phyloP scores from a whole-genome alignment of 148 eudicot species.

The Agrostemma githago region DNA sequence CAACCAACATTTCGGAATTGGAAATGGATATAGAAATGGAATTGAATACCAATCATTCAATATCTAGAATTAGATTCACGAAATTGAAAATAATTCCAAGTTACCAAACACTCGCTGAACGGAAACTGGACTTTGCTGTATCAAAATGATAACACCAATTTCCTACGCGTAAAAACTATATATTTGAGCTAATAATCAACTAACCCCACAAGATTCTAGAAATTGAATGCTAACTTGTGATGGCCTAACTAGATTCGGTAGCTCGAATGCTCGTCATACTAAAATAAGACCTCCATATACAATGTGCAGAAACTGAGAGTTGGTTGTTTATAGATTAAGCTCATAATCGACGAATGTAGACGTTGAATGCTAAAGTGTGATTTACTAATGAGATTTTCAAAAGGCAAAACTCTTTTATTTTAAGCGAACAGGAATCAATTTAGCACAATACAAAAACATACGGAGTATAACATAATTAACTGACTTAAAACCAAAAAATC shows the following conservation, averaged over 20 bases:
- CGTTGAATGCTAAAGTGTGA: neutral
- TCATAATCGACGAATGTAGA: too few species aligned
- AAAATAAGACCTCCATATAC: too few species aligned
- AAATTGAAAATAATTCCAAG: too few species aligned
- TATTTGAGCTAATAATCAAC: neutral
- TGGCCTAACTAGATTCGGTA: too few species aligned
- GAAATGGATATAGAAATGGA: too few species aligned
- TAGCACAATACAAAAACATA: neutral
- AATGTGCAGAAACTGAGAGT: too few species aligned
- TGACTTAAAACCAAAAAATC: neutral
- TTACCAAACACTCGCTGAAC: neutral
- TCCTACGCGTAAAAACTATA: neutral
- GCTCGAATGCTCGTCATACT: too few species aligned
- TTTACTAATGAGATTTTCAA: neutral
- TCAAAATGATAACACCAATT: neutral
- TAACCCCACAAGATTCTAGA: neutral
- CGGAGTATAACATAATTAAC: too few species aligned
- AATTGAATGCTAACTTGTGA: neutral
- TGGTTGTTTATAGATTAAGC: too few species aligned
- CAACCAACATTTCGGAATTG: too few species aligned
- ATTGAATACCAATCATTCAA: too few species aligned
- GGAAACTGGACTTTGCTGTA: neutral
- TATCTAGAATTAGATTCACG: too few species aligned
- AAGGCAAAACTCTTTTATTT: neutral
- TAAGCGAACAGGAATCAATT: conserved; percentile 1